A percentile compares a stretch with the other conserved stretches of the same genome.
phyloP scores from a whole-genome alignment of 192 early-diverging fungal genomes.

The Entomortierella beljakovae region DNA sequence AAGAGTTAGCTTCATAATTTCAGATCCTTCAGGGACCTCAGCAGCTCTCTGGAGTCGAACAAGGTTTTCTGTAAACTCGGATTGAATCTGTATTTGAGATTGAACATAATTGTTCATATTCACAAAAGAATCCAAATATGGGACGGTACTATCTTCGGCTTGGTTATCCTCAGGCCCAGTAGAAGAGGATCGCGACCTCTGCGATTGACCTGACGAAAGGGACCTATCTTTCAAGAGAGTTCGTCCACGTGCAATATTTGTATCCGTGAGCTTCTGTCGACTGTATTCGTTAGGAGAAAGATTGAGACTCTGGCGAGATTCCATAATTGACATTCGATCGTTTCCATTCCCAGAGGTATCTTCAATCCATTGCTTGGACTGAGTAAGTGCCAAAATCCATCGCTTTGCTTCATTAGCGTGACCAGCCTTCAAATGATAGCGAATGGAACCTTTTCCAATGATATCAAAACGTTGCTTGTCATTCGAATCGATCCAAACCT shows the following conservation, averaged over 20 bases:
- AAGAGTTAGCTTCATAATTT: constrained; percentile 36
- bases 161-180: constrained; percentile 17
- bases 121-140: constrained; percentile 59
- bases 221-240: constrained; percentile 1
- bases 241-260: constrained; percentile 20
- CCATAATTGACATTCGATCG: constrained; percentile 54
- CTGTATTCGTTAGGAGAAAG: constrained; percentile 11
- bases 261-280: constrained; percentile 6
- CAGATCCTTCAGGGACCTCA: constrained; percentile 38
- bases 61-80: constrained; percentile 65
- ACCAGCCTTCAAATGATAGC: constrained; percentile 76
- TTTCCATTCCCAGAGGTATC: constrained; percentile 42
- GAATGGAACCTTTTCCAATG: constrained; percentile 79
- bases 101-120: constrained; percentile 63
- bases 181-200: constrained; percentile 43
- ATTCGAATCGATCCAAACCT: constrained; percentile 67
- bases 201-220: not conserved
- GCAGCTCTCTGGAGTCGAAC: constrained; percentile 39
- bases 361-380: constrained; percentile 79
- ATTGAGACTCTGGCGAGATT: constrained; percentile 27
- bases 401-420: constrained; percentile 80
- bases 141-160: constrained; percentile 9
- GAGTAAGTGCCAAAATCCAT: constrained; percentile 84
- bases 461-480: constrained; percentile 84
- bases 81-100: constrained; percentile 71